Evolutionary conservation across 352 stramenopile genomes (phyloP).

Genomic region (Phytophthora aleatoria): DNA sequence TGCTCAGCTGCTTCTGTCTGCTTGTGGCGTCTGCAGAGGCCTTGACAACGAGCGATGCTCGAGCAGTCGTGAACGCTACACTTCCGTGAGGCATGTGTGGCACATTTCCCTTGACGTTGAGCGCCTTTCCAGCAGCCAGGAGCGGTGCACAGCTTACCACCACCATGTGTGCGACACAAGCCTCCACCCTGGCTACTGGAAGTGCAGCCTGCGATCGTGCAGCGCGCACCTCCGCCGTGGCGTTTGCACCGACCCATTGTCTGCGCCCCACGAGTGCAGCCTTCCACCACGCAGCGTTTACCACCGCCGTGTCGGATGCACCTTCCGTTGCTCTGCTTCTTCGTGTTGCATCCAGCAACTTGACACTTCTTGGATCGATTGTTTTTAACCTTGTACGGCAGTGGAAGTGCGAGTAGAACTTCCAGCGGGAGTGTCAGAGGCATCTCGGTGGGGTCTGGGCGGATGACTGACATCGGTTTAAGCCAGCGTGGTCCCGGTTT

Average conservation of each 20-base stretch:
- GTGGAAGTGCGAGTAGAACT: background rate
- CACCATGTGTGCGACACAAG: slow-evolving; percentile 82
- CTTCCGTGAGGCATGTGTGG: slow-evolving; percentile 70
- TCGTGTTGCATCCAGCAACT: slow-evolving; percentile 70
- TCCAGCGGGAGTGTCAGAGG: background rate
- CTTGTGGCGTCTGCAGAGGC: slow-evolving; percentile 33
- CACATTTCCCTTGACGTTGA: slow-evolving; percentile 84
- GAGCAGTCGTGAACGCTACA: slow-evolving; percentile 70
- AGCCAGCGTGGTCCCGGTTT: slow-evolving; percentile 1
- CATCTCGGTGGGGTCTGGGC: background rate
- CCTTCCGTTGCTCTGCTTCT: slow-evolving; percentile 67
- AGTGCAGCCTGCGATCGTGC: slow-evolving; percentile 59
- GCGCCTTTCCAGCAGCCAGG: slow-evolving; percentile 87
- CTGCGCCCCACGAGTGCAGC: slow-evolving; percentile 72
- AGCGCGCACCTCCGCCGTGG: slow-evolving; percentile 77
- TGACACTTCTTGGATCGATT: slow-evolving; percentile 38
- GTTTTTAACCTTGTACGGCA: background rate
- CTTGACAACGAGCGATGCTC: slow-evolving; percentile 65
- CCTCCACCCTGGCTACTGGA: slow-evolving; percentile 75
- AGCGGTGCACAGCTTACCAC: slow-evolving; percentile 81
- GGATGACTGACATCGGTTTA: slow-evolving; percentile 2
- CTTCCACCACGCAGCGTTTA: slow-evolving; percentile 62
- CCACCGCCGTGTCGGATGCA: slow-evolving; percentile 88
- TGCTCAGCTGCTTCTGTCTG: slow-evolving; percentile 6
- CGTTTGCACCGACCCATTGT: slow-evolving; percentile 81